Evolutionary conservation across 140 eudicot genomes (phyloP), one percentile per base, ranked within the genome.

Genomic region (Erigeron philadelphicus): DNA sequence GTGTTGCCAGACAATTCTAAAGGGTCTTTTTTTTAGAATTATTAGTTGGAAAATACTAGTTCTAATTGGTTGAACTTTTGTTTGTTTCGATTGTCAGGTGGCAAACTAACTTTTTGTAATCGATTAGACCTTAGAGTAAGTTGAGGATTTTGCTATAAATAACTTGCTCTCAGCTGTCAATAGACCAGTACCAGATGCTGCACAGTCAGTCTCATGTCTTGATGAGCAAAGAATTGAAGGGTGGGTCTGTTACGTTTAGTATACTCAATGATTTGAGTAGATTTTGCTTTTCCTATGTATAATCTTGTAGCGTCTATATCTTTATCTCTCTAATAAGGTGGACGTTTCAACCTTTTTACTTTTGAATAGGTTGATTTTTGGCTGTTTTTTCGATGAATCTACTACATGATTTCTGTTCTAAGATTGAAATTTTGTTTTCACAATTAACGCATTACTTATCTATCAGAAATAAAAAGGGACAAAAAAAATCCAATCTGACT

Each of bases 51-150:
- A 40, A 63, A 18, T 61, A 48, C 70, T 49, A 50, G 31, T 23
- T 35, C 23, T 72, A 19, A 8, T 17, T 54, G 61, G 64, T 68
- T 69, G 60, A 25, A 76, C 8, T 9, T 67, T 43, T 78, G 68
- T 67, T 23, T 58, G 46, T 60, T 11, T 71, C n/a, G n/a, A n/a
- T 78, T 79, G 25, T 35, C 91, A 94, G 99, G 99, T 87, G 79
- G 82, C 97, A 18, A 87, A 89, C 87, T 89, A 94, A 71, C 97
- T 94, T 64, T 94, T 81, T 70, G 82, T 76, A 21, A 81, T 89
- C 17, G 65, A 61, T 62, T 74, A 73, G 75, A 75, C 87, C 59
- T 76, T 95, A 23, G 95, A 85, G 72, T 80, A 76, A 43, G 82
- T 94, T 35, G 97, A 94, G 84, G 80, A 83, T 71, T 94, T 77